Conservation (phyloP, 2,329 filamentous ascomycete species). For the Lasiodiplodia sp. region DNA sequence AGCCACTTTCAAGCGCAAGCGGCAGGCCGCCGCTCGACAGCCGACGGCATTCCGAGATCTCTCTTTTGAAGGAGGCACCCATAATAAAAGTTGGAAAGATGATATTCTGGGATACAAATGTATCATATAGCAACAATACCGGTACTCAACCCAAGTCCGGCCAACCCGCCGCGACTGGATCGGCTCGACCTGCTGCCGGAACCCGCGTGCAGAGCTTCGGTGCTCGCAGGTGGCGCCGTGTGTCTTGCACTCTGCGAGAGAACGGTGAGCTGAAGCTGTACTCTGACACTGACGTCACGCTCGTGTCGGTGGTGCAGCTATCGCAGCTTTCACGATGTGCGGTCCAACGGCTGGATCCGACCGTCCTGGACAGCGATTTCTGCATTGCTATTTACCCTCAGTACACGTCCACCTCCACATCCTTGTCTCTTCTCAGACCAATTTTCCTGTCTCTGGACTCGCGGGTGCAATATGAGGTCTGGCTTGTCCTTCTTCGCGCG, state of each 20-base stretch:
- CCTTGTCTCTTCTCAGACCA: slow-evolving; percentile 80
- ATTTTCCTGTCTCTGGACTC: slow-evolving; percentile 89
- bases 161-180: slow-evolving; percentile 31
- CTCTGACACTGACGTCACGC: slow-evolving; percentile 80
- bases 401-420: slow-evolving; percentile 77
- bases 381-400: slow-evolving; percentile 96
- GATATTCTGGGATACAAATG: slow-evolving; percentile 79
- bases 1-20: slow-evolving; percentile 41
- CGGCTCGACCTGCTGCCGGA: slow-evolving; percentile 38
- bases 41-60: slow-evolving; percentile 58
- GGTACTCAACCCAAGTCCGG: slow-evolving; percentile 32
- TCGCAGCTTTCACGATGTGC: slow-evolving; percentile 89
- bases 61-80: slow-evolving; percentile 71
- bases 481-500: slow-evolving; percentile 90
- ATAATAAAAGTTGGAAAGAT: slow-evolving; percentile 86
- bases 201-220: slow-evolving; percentile 64
- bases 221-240: slow-evolving; percentile 78
- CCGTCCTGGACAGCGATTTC: slow-evolving; percentile 89
- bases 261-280: slow-evolving; percentile 94
- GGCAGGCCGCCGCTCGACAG: slow-evolving; percentile 48
- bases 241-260: slow-evolving; percentile 93
- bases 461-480: slow-evolving; percentile 92
- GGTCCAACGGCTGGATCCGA: slow-evolving; percentile 87
- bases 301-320: slow-evolving; percentile 84
- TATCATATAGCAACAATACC: slow-evolving; percentile 59